These are phyloP conservation scores for Arthrocladium fulminans DNA, from an alignment of 2,329 filamentous ascomycete species.

Conservation along the genomic window DNA sequence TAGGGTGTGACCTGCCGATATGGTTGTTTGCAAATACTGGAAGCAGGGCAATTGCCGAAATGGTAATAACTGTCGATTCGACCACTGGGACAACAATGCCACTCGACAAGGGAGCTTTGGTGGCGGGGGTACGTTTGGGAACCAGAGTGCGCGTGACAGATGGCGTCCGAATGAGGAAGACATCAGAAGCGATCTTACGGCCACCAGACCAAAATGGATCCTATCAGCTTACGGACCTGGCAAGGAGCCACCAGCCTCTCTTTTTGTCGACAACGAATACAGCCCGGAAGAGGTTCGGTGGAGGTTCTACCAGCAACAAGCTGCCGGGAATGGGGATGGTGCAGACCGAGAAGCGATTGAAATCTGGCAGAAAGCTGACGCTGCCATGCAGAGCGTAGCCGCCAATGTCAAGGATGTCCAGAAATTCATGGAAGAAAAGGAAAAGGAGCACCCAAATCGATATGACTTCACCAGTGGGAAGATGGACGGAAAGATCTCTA, in stretches of 20 bases:
- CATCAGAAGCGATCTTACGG: constrained; percentile 58
- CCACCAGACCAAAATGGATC: constrained; percentile 71
- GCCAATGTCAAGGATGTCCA: constrained; percentile 63
- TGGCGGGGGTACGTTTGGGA: constrained; percentile 4
- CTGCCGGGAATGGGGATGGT: constrained; percentile 34
- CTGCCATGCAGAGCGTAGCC: constrained; percentile 64
- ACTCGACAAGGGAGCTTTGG: not conserved
- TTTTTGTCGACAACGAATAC: constrained; percentile 81
- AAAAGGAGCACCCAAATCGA: constrained; percentile 66
- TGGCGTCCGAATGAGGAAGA: constrained; percentile 42
- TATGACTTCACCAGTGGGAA: constrained; percentile 49
- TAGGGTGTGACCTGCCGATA: no score
- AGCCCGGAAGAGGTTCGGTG: constrained; percentile 81
- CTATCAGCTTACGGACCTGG: constrained; percentile 79
- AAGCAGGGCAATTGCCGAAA: constrained; percentile 57
- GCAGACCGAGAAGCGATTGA: constrained; percentile 44
- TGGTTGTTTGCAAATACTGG: constrained; percentile 54
- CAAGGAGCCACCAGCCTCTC: constrained; percentile 64
- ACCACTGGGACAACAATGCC: not conserved
- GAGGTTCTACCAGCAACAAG: constrained; percentile 56
- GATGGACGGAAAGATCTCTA: constrained; percentile 19
- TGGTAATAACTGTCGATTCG: constrained; percentile 42
- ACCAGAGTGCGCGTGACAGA: constrained; percentile 26
- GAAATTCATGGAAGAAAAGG: constrained; percentile 57
- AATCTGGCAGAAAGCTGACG: constrained; percentile 55